Base-by-base conservation (phyloP, 768 basidiomycete genomes). In the Russula foetens region DNA sequence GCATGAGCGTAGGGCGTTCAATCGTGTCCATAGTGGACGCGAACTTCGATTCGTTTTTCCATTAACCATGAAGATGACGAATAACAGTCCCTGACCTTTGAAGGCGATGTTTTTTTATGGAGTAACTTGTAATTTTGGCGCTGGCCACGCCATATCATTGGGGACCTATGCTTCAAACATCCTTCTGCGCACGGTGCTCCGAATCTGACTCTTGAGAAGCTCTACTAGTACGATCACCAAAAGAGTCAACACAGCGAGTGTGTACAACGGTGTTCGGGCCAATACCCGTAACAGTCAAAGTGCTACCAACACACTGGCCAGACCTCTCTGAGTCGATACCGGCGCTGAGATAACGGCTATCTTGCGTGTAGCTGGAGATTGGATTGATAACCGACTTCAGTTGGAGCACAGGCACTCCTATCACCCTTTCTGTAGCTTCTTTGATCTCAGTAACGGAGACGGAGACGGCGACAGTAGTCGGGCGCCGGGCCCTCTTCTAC, bases 171-270 rank as follows among this genome's bases (percentile, higher is more conserved):
- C 81, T 29, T 87, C 79, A 64, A 84, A 86, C 66, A 68, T 77
- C 17, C 81, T 7, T 80, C 86, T 61, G 87, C 88, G 72, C n/a
- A 77, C 79, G 59, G 77, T 81, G 26, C 74, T 87, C 5, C 31
- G 11, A 41, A 19, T 28, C 74, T 87, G 39, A 70, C 72, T 15
- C 87, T 70, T n/a, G n/a, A n/a, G n/a, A n/a, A n/a, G n/a, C n/a
- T n/a, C n/a, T n/a, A n/a, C n/a, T n/a, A n/a, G n/a, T n/a, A n/a
- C n/a, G n/a, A n/a, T n/a, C n/a, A n/a, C n/a, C n/a, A n/a, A n/a
- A n/a, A n/a, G n/a, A n/a, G n/a, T n/a, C n/a, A n/a, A n/a, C n/a
- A n/a, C n/a, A n/a, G n/a, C n/a, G n/a, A n/a, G n/a, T n/a, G n/a
- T n/a, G n/a, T n/a, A n/a, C n/a, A n/a, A n/a, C n/a, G n/a, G n/a